Percentiles rank a stretch among this genome's conserved stretches.
Evolutionary conservation across 1,284 basidiomycete genomes (phyloP).

Genomic region (Ceratobasidium sp.): DNA sequence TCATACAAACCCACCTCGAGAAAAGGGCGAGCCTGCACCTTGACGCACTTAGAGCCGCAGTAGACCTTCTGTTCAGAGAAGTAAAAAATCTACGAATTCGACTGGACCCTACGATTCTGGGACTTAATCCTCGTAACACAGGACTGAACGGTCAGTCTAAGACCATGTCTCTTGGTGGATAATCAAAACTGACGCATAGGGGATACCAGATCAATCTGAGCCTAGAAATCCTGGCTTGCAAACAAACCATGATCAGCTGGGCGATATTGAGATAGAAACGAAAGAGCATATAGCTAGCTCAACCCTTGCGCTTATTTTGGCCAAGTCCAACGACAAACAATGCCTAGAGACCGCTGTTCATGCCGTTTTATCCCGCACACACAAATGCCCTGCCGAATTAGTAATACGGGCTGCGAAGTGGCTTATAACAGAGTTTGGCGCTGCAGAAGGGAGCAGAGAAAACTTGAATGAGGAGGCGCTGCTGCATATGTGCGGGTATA

Average conservation of each 20-base stretch:
- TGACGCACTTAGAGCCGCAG: background rate
- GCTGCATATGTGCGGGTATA: conserved; percentile 3
- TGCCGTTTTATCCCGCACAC: background rate
- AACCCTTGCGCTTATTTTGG: background rate
- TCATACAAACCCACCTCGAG: background rate
- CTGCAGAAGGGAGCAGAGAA: background rate
- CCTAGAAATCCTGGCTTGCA: too few species aligned
- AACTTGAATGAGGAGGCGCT: background rate
- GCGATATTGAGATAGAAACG: too few species aligned
- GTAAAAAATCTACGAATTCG: background rate
- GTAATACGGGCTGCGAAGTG: background rate
- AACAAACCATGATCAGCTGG: too few species aligned
- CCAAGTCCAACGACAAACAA: background rate
- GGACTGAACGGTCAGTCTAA: background rate
- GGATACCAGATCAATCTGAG: too few species aligned
- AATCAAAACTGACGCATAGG: too few species aligned
- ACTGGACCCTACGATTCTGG: background rate
- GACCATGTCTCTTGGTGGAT: too few species aligned
- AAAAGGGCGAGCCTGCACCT: background rate
- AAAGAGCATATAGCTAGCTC: background rate
- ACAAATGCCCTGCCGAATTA: background rate
- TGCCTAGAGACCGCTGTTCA: conserved; percentile 18
- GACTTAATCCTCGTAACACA: background rate
- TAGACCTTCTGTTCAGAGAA: conserved; percentile 14
- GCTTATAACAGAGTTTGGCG: background rate